Percentiles rank a stretch among this genome's conserved stretches.
These are phyloP conservation scores for Elsinoe australis DNA, from an alignment of 2,329 filamentous ascomycete species.

Conservation along the genomic window DNA sequence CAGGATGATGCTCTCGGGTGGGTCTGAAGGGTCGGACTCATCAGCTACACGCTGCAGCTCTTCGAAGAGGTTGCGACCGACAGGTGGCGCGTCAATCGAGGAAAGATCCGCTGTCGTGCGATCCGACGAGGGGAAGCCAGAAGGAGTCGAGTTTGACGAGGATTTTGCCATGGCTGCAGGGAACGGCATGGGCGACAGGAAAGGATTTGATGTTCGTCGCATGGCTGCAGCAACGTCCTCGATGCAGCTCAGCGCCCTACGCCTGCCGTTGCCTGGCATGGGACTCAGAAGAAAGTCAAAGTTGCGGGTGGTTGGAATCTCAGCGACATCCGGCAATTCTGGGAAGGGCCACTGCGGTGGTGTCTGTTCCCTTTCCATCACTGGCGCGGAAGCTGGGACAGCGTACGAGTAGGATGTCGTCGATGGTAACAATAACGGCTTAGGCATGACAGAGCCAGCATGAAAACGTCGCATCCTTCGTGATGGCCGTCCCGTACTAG, in stretches of 20 bases:
- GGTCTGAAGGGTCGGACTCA: conserved; percentile 3
- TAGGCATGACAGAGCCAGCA: conserved; percentile 29
- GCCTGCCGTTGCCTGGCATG: conserved; percentile 16
- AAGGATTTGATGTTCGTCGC: conserved; percentile 12
- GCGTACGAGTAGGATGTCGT: conserved; percentile 26
- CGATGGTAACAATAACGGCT: conserved; percentile 30
- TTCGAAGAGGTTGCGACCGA: conserved; percentile 31
- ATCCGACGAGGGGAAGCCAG: conserved; percentile 6
- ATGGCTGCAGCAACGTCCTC: conserved; percentile 16
- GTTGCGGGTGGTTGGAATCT: conserved; percentile 9
- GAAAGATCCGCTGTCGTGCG: conserved; percentile 22
- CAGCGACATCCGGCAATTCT: conserved; percentile 13
- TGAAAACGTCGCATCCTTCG: conserved; percentile 32
- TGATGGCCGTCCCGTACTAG: conserved; percentile 15
- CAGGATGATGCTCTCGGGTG: neutral
- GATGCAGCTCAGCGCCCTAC: conserved; percentile 16
- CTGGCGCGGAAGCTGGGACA: conserved; percentile 25
- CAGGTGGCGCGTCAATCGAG: conserved; percentile 23
- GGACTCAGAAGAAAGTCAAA: conserved; percentile 15
- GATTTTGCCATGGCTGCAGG: conserved; percentile 15
- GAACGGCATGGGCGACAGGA: conserved; percentile 11
- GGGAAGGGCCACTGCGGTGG: conserved; percentile 21
- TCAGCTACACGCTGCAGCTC: conserved; percentile 23
- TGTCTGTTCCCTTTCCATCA: conserved; percentile 23
- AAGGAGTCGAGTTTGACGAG: conserved; percentile 1